Evolutionary conservation across 352 stramenopile species (phyloP).

Genomic region (Phytophthora constricta): DNA sequence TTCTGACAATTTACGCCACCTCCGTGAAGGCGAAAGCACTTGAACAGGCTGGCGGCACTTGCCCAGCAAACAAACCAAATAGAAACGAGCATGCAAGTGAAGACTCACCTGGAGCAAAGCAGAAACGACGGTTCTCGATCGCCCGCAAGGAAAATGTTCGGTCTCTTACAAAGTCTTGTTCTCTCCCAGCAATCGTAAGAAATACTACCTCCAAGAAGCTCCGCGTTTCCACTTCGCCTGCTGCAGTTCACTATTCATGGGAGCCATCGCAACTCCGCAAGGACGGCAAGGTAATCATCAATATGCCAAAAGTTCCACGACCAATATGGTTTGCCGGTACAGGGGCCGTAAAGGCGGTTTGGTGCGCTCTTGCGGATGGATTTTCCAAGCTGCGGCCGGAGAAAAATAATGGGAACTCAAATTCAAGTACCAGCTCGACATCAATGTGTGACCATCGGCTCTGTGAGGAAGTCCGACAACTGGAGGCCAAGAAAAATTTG

Average conservation of each 20-base stretch:
- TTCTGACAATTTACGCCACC: conserved; percentile 88
- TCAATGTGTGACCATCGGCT: conserved; percentile 67
- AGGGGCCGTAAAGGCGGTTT: conserved; percentile 82
- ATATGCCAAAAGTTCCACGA: conserved; percentile 77
- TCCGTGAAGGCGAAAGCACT: conserved; percentile 69
- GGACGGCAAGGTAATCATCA: conserved; percentile 77
- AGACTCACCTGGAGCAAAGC: neutral
- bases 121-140: conserved; percentile 5
- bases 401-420: neutral
- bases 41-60: conserved; percentile 12
- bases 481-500: conserved; percentile 87
- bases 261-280: conserved; percentile 62
- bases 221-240: conserved; percentile 10
- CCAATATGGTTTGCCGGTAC: conserved; percentile 90
- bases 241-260: conserved; percentile 67
- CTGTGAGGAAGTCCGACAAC: conserved; percentile 75
- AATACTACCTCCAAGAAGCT: neutral
- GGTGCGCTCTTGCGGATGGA: conserved; percentile 71
- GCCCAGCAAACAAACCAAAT: conserved; percentile 7
- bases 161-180: conserved; percentile 20
- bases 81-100: neutral
- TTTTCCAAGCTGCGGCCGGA: conserved; percentile 36
- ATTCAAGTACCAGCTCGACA: neutral
- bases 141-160: neutral
- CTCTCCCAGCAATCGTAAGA: conserved; percentile 27